Conservation (phyloP, 176 grass and related monocot species). For the Rhipidocladum racemiflorum region DNA sequence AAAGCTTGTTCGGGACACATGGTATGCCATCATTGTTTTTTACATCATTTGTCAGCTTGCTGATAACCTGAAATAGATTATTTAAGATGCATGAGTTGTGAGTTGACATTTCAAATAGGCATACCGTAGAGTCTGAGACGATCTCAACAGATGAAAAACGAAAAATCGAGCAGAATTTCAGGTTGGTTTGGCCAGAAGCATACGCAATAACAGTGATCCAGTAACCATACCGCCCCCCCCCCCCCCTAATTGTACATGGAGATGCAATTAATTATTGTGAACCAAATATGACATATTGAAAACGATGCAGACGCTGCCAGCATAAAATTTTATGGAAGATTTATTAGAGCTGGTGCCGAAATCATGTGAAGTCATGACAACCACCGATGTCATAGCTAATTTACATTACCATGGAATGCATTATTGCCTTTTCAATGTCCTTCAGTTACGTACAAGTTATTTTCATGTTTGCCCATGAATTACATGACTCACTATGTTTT, state of each 20-base stretch:
- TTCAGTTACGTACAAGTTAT: neutral
- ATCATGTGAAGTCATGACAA: neutral
- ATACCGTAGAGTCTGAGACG: neutral
- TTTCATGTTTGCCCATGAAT: neutral
- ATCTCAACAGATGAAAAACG: neutral
- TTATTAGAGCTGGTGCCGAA: neutral
- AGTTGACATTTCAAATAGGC: neutral
- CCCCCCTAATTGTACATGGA: neutral
- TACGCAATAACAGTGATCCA: neutral
- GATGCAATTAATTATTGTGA: neutral
- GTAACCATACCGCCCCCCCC: neutral
- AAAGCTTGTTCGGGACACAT: constrained; percentile 26
- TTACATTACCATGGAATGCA: neutral
- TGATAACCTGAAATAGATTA: constrained; percentile 29
- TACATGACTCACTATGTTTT: neutral
- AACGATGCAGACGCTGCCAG: neutral
- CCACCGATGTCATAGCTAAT: neutral
- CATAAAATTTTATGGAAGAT: neutral
- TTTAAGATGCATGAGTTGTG: constrained; percentile 9
- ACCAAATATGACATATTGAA: neutral
- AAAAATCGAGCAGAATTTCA: neutral
- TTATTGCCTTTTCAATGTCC: neutral
- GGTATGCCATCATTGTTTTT: constrained; percentile 23
- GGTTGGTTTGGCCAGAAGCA: neutral
- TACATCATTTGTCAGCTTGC: constrained; percentile 21